Evolutionary conservation across 1,284 basidiomycete genomes (phyloP), one percentile per base, ranked within the genome.

Genomic region (Pascua sp.): DNA sequence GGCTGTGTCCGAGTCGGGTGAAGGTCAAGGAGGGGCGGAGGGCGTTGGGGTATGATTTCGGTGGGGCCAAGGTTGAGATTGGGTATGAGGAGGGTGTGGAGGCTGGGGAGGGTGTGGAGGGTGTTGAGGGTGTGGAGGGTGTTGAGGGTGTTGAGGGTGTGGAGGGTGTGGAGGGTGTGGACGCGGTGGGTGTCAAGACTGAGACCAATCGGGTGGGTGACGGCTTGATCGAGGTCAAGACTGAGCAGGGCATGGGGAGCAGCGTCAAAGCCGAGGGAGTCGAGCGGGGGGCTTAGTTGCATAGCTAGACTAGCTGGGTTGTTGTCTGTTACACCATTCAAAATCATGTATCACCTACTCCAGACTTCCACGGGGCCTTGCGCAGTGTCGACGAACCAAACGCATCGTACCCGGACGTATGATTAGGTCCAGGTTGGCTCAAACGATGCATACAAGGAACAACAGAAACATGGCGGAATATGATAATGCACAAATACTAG

Each of bases 41-140:
- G 44, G 51, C 82, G 76, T 43, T 80, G 85, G 58, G 80, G 66
- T 51, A 62, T 63, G 39, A 76, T 69, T 45, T 50, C 61, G 15
- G 68, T 63, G 56, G 61, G 64, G 56, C 56, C 2, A 63, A 61
- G 59, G 52, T 67, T 4, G 68, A 70, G 52, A 62, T 71, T 40
- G 42, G 81, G 77, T 13, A 80, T 86, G 5, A 89, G 86, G 72
- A 87, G 45, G 42, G n/a, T n/a, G n/a, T n/a, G n/a, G n/a, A n/a
- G n/a, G n/a, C n/a, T n/a, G n/a, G n/a, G 40, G 40, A 46, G 32
- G 49, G 39, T 9, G 36, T 38, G 37, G 43, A 37, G 18, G 13
- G 41, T 42, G 49, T 40, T 44, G 11, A 44, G 51, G 11, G 11
- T 11, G 44, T 24, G 16, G 44, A 46, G 16, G 44, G 44, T n/a